Conservation (phyloP, 164 flowering plant genomes). For the Macadamia integrifolia region DNA sequence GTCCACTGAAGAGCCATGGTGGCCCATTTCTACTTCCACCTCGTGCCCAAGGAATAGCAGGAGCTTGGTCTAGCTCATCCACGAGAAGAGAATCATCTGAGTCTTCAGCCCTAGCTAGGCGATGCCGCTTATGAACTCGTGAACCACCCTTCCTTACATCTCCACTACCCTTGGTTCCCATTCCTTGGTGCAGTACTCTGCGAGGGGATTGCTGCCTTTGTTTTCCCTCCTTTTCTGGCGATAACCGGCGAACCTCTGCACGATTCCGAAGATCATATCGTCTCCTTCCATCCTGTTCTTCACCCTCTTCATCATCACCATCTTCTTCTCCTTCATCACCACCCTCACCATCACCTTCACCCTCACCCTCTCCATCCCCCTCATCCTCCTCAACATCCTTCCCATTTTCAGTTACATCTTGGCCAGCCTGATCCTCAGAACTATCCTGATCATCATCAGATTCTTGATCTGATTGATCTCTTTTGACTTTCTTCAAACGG, state of each 20-base stretch:
- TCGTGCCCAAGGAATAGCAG: constrained; percentile 84
- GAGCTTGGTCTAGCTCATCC: constrained; percentile 97
- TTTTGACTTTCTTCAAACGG: constrained; percentile 35
- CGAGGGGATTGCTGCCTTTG: constrained; percentile 82
- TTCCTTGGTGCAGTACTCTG: constrained; percentile 87
- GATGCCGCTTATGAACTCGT: constrained; percentile 88
- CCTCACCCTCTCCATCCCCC: constrained; percentile 27
- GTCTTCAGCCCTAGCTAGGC: constrained; percentile 68
- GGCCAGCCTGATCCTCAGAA: constrained; percentile 62
- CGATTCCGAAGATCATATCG: constrained; percentile 96
- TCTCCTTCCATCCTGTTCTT: constrained; percentile 81
- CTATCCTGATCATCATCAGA: constrained; percentile 69
- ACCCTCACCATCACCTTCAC: constrained; percentile 39
- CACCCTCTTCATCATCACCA: constrained; percentile 51
- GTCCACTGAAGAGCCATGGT: constrained; percentile 92
- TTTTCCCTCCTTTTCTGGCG: constrained; percentile 63
- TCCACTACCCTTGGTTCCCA: constrained; percentile 71
- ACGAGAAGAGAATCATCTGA: constrained; percentile 99
- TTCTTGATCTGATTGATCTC: constrained; percentile 35
- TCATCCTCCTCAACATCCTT: constrained; percentile 56
- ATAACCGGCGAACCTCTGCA: constrained; percentile 79
- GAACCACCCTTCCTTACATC: constrained; percentile 90
- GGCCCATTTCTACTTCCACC: constrained; percentile 81
- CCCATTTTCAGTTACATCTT: constrained; percentile 64
- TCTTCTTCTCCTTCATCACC: constrained; percentile 52